Percentiles rank a stretch among this genome's conserved stretches.
Conservation (phyloP, 176 grass and related monocot species). For the Triticum timopheevii region DNA sequence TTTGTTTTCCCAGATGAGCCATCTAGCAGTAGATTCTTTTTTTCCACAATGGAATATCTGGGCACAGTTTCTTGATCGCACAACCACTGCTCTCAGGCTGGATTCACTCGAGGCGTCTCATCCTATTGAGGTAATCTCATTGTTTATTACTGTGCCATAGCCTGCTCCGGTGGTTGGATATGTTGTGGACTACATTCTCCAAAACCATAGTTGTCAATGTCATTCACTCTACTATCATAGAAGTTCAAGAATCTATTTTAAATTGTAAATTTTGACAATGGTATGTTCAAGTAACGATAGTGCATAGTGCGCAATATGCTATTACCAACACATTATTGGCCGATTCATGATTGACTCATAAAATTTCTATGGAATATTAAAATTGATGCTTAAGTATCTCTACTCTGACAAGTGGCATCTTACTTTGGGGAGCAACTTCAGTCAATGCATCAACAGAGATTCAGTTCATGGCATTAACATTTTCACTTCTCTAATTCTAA, state of each 20-base stretch:
- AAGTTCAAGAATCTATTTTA: not conserved
- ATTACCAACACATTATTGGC: not conserved
- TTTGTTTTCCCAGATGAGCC: constrained; percentile 51
- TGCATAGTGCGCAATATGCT: not conserved
- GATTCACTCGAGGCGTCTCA: constrained; percentile 71
- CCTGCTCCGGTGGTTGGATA: not conserved
- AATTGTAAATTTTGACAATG: not conserved
- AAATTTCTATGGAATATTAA: constrained; percentile 13
- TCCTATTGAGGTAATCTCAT: constrained; percentile 70
- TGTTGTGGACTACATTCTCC: not conserved
- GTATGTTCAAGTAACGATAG: not conserved
- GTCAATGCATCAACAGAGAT: not conserved
- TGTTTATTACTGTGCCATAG: not conserved
- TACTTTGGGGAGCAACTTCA: not conserved
- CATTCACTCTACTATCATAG: constrained; percentile 11
- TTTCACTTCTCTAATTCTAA: constrained; percentile 24
- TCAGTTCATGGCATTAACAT: not conserved
- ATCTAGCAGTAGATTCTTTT: constrained; percentile 59
- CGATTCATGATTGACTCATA: not conserved
- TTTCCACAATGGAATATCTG: constrained; percentile 74
- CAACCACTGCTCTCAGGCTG: constrained; percentile 46
- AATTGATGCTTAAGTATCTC: not conserved
- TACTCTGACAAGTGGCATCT: constrained; percentile 5
- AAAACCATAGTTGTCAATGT: not conserved
- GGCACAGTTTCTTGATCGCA: constrained; percentile 59